These are phyloP conservation scores for Amylocarpus encephaloides DNA, from an alignment of 2,329 filamentous ascomycete genomes.

Conservation along the genomic window DNA sequence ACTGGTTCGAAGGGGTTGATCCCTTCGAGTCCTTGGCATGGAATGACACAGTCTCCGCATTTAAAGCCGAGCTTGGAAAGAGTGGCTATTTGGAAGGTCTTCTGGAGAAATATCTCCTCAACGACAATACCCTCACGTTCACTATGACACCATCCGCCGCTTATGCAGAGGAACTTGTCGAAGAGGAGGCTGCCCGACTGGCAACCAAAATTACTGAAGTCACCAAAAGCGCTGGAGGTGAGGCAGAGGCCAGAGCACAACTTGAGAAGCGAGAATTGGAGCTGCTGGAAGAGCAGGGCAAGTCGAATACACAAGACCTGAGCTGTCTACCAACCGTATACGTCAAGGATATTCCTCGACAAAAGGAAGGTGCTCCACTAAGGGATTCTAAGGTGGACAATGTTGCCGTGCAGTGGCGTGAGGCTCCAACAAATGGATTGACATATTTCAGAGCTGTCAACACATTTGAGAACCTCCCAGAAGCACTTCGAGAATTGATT, in stretches of 20 bases:
- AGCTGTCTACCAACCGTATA: conserved; percentile 83
- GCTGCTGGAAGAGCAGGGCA: conserved; percentile 74
- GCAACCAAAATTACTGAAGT: conserved; percentile 66
- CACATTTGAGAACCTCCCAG: conserved; percentile 68
- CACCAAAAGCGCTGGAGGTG: conserved; percentile 60
- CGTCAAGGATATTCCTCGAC: conserved; percentile 80
- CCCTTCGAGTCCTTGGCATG: conserved; percentile 87
- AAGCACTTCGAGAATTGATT: conserved; percentile 76
- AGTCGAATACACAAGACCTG: conserved; percentile 76
- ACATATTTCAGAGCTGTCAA: conserved; percentile 95
- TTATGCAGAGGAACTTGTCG: conserved; percentile 66
- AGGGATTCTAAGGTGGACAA: conserved; percentile 60
- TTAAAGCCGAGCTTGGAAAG: conserved; percentile 69
- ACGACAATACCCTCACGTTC: conserved; percentile 80
- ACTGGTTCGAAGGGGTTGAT: conserved; percentile 94
- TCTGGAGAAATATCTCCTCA: conserved; percentile 84
- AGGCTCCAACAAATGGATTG: conserved; percentile 88
- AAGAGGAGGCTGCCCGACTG: conserved; percentile 73
- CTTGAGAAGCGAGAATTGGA: conserved; percentile 74
- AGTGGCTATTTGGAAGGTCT: conserved; percentile 78
- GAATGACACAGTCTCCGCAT: conserved; percentile 80
- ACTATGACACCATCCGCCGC: conserved; percentile 83
- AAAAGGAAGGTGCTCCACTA: conserved; percentile 54
- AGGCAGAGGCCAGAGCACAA: conserved; percentile 62
- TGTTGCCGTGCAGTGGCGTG: conserved; percentile 77